phyloP scores from a whole-genome alignment of 176 grass and related monocot genomes.

The Rhynchospora tenuis region DNA sequence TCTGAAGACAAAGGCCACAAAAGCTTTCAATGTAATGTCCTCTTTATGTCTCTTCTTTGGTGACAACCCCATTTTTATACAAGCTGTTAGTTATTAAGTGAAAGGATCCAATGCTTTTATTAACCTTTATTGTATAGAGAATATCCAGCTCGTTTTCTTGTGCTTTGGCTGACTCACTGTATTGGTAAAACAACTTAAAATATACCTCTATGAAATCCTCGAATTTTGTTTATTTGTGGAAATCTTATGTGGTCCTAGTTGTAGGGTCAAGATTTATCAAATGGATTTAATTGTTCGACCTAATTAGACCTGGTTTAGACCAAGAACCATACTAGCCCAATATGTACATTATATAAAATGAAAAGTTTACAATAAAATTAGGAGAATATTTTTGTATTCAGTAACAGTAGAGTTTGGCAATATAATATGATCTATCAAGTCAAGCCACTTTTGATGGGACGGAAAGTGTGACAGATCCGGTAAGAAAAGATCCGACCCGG shows the following conservation, averaged over 20 bases:
- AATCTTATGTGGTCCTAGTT: neutral
- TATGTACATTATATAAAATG: too few relatives aligned
- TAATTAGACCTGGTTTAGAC: neutral
- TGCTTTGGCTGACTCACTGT: neutral
- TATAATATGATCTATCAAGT: neutral
- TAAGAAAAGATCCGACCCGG: neutral
- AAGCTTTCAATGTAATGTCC: conserved; percentile 19
- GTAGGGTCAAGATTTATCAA: neutral
- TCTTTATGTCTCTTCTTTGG: conserved; percentile 15
- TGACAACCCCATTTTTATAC: neutral
- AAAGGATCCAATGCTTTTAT: conserved; percentile 24
- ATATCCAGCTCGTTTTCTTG: conserved; percentile 14
- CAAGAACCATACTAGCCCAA: neutral
- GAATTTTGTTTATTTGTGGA: neutral
- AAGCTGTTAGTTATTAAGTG: neutral
- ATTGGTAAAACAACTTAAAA: conserved; percentile 8
- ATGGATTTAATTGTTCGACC: neutral
- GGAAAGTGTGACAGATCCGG: neutral
- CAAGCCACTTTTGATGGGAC: neutral
- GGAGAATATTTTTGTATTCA: neutral
- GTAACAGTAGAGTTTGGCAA: neutral
- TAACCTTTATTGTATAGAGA: neutral
- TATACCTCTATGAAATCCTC: neutral
- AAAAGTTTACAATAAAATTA: neutral
- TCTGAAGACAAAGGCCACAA: conserved; percentile 9